Evolutionary conservation across 2,329 filamentous ascomycete species (phyloP), one percentile per base, ranked within the genome.

Genomic region (Keithomyces neogunnii): DNA sequence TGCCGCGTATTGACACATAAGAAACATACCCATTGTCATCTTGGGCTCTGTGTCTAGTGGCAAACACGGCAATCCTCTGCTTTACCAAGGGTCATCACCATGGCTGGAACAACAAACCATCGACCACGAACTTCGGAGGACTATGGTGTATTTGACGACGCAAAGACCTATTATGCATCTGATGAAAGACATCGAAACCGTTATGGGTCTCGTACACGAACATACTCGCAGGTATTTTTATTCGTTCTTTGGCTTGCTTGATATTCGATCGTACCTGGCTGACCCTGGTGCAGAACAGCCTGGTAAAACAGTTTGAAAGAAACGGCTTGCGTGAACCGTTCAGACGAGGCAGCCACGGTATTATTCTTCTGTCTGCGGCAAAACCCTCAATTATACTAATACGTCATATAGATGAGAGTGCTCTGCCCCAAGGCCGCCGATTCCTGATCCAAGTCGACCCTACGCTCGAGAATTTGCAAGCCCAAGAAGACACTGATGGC

Each of bases 401-500:
- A 28, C 9, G 13, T 28, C 19, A 29, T 13, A 31, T 63, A 93
- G 91, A 96, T 73, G 89, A 91, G 67, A 74, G 76, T 46, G 80
- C 82, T 35, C 73, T 81, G 47, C 75, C 81, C 47, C 81, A 86
- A 51, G 67, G 70, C 53, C 87, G 89, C 55, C 86, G 85, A 59
- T 96, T 95, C 69, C 78, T 95, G 38, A 84, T 97, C 66, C 81
- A 93, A 60, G 91, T 97, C 61, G 86, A 95, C 47, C 75, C 82
- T 28, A 96, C 91, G 1, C 77, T 96, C 52, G 79, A 90, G 63
- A 85, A 81, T 53, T 76, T 99, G 44, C 77, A 89, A 55, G 81
- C 82, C 38, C 86, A 92, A 58, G 93, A 99, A 68, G 93, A 99
- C 64, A 95, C 91, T 32, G 91, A 99, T 69, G 77, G 81, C 51